phyloP scores from a whole-genome alignment of 2,329 filamentous ascomycete species.

The Pseudogymnoascus sp. region DNA sequence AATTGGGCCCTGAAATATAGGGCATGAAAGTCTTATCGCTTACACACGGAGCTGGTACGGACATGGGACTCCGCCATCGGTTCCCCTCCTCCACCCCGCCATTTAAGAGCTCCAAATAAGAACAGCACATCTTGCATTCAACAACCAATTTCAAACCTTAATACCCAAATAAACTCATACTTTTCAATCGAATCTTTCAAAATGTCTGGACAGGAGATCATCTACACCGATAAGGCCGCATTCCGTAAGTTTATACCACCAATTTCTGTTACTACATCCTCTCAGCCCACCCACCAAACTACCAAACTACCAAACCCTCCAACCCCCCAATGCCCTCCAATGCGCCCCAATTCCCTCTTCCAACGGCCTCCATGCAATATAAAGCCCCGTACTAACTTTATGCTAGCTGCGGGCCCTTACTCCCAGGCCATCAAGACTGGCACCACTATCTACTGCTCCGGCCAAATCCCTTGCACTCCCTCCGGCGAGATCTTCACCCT shows the following conservation, averaged over 20 bases:
- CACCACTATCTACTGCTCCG: slow-evolving; percentile 58
- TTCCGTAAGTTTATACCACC: slow-evolving; percentile 22
- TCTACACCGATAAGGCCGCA: slow-evolving; percentile 29
- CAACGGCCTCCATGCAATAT: not conserved
- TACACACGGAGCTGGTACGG: not conserved
- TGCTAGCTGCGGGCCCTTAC: slow-evolving; percentile 28
- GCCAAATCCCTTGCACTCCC: slow-evolving; percentile 33
- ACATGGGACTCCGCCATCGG: slow-evolving; percentile 8
- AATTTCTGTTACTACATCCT: not conserved
- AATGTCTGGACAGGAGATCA: slow-evolving; percentile 28
- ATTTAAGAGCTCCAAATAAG: slow-evolving; percentile 5
- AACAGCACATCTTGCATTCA: slow-evolving; percentile 2
- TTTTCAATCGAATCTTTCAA: slow-evolving; percentile 10
- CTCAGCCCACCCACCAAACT: slow-evolving; percentile 10
- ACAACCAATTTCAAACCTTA: not conserved
- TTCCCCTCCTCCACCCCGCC: slow-evolving; percentile 4
- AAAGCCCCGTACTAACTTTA: slow-evolving; percentile 7
- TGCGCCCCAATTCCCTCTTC: not conserved
- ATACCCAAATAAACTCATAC: not conserved
- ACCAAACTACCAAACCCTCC: not conserved
- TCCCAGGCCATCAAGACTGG: slow-evolving; percentile 55
- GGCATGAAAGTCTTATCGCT: not conserved
- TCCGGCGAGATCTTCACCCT: slow-evolving; percentile 26
- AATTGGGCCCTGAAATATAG: not conserved
- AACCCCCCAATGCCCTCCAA: not conserved